Evolutionary conservation across 202 grass and related monocot genomes (phyloP).

Genomic region (Setaria viridis): DNA sequence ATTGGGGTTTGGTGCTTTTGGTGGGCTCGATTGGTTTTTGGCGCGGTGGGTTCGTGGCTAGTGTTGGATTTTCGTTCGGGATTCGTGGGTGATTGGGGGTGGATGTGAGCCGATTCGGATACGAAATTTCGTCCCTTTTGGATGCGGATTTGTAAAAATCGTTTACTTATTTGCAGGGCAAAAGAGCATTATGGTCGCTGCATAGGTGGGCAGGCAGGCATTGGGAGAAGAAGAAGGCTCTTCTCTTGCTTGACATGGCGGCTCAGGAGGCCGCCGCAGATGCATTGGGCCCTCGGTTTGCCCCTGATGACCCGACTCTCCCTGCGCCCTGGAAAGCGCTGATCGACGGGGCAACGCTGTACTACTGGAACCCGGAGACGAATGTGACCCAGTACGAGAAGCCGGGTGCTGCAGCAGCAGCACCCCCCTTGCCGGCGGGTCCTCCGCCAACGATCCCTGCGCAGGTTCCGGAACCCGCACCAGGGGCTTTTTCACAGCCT

Average conservation of each 20-base stretch:
- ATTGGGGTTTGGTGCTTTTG: not conserved
- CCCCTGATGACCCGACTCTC: slow-evolving; percentile 83
- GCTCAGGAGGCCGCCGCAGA: slow-evolving; percentile 55
- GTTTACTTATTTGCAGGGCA: not conserved
- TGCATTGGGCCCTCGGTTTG: slow-evolving; percentile 69
- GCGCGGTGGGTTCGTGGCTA: not conserved
- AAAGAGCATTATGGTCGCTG: not conserved
- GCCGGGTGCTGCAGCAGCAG: slow-evolving; percentile 29
- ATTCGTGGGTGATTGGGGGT: slow-evolving; percentile 1
- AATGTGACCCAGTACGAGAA: slow-evolving; percentile 94
- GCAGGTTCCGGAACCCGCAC: slow-evolving; percentile 36
- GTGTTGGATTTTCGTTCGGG: not conserved
- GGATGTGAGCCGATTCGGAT: not conserved
- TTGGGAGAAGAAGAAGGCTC: not conserved
- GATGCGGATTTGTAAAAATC: not conserved
- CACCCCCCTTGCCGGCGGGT: slow-evolving; percentile 36
- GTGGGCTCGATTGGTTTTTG: not conserved
- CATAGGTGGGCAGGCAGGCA: not conserved
- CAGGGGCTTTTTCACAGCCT: slow-evolving; percentile 42
- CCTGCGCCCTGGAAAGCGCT: slow-evolving; percentile 87
- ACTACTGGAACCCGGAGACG: slow-evolving; percentile 97
- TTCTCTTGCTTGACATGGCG: slow-evolving; percentile 49
- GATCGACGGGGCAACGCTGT: slow-evolving; percentile 73
- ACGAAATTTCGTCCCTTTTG: not conserved
- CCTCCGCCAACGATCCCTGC: slow-evolving; percentile 32